Percentiles rank a stretch among this genome's conserved stretches.
phyloP scores from a whole-genome alignment of 306 rosid genomes.

The Rosa persica region DNA sequence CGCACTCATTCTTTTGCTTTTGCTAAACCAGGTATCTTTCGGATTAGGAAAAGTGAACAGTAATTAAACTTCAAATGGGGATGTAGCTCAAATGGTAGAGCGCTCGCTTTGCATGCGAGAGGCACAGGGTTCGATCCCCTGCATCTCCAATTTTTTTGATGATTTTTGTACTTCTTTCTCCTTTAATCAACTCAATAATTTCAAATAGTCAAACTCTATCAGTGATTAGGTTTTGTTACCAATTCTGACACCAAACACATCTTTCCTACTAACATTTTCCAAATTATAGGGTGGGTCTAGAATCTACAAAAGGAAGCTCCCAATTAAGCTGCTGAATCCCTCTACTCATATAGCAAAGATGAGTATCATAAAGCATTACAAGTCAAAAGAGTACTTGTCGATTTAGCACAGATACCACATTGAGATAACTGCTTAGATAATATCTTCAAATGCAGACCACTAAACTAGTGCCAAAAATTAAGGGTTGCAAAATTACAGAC shows the following conservation, averaged over 20 bases:
- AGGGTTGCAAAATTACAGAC: conserved; percentile 25
- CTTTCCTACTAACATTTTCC: too few species aligned
- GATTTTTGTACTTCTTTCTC: background rate
- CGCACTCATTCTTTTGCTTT: background rate
- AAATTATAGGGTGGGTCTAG: too few species aligned
- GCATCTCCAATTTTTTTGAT: background rate
- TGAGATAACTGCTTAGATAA: background rate
- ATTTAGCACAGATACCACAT: background rate
- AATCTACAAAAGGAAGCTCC: too few species aligned
- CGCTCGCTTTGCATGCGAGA: conserved; percentile 12
- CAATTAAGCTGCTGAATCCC: background rate
- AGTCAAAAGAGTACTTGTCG: background rate
- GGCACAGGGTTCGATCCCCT: background rate
- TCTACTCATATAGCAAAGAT: background rate
- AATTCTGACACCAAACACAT: background rate
- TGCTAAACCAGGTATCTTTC: background rate
- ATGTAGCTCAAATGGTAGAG: conserved; percentile 14
- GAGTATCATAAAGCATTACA: background rate
- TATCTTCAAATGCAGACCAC: background rate
- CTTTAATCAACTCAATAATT: background rate
- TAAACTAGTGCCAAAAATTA: background rate
- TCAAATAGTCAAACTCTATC: background rate
- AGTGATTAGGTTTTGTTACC: background rate
- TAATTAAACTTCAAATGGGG: background rate
- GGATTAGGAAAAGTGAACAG: too few species aligned